These are phyloP conservation scores for Phytophthora syringae DNA, from an alignment of 352 stramenopile genomes.

Conservation along the genomic window DNA sequence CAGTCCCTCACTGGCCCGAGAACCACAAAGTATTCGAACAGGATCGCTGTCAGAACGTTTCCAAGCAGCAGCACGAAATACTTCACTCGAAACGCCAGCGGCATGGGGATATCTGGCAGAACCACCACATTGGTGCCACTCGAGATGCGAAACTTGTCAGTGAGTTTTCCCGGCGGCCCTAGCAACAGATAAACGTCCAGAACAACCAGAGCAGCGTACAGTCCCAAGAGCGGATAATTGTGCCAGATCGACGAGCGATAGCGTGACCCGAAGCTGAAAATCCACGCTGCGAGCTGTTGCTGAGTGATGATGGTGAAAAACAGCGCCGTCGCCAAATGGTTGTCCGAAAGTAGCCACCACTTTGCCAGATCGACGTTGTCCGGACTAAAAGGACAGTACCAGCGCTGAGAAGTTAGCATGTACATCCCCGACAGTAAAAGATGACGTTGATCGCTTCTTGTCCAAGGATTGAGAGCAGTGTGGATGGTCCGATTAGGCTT, in stretches of 20 bases:
- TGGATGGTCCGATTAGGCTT: conserved; percentile 63
- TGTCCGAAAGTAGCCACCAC: conserved; percentile 49
- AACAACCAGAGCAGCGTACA: conserved; percentile 26
- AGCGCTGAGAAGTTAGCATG: conserved; percentile 17
- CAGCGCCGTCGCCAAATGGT: conserved; percentile 39
- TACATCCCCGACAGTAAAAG: conserved; percentile 42
- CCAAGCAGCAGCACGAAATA: conserved; percentile 42
- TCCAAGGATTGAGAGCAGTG: conserved; percentile 47
- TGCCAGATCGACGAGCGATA: conserved; percentile 40
- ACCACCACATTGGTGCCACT: conserved; percentile 58
- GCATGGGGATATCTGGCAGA: conserved; percentile 57
- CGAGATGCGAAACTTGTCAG: conserved; percentile 51
- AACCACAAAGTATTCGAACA: conserved; percentile 53
- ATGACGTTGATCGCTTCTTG: conserved; percentile 63
- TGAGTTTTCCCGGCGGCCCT: conserved; percentile 34
- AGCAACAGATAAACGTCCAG: conserved; percentile 40
- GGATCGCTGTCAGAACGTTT: conserved; percentile 42
- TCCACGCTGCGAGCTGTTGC: conserved; percentile 32
- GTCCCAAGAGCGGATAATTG: conserved; percentile 40
- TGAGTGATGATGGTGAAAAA: conserved; percentile 41
- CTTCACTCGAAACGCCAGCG: conserved; percentile 42
- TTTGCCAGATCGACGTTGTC: conserved; percentile 43
- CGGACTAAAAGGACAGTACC: conserved; percentile 43
- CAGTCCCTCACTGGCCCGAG: conserved; percentile 55
- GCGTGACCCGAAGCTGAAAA: conserved; percentile 48